Conservation (phyloP, 2,329 filamentous ascomycete genomes). For the Diaporthe eres region DNA sequence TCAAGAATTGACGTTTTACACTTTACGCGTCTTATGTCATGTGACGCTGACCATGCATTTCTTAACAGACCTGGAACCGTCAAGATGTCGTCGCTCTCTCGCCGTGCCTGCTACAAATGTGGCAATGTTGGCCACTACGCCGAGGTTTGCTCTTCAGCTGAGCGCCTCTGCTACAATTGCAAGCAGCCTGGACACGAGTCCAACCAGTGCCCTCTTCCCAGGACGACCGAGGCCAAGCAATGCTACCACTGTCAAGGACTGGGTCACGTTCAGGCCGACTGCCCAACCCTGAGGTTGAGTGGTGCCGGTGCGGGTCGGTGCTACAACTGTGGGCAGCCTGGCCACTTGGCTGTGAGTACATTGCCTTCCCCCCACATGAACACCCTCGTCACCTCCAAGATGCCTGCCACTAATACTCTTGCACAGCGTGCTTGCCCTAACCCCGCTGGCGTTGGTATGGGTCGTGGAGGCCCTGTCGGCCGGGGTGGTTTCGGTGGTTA, state of each 20-base stretch:
- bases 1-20: constrained; percentile 38
- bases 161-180: constrained; percentile 99
- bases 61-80: constrained; percentile 47
- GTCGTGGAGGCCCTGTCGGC: constrained; percentile 76
- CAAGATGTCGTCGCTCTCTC: constrained; percentile 83
- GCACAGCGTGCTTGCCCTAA: constrained; percentile 84
- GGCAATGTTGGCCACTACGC: constrained; percentile 85
- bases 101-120: constrained; percentile 87
- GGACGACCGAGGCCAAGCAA: constrained; percentile 98
- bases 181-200: constrained; percentile 98
- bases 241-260: constrained; percentile 99
- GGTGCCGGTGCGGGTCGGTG: constrained; percentile 87
- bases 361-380: not conserved
- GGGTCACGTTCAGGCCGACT: constrained; percentile 98
- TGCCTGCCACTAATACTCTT: not conserved
- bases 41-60: constrained; percentile 53
- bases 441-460: constrained; percentile 73
- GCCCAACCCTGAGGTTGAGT: constrained; percentile 93
- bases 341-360: constrained; percentile 85
- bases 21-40: constrained; percentile 50
- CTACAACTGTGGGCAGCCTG: constrained; percentile 95
- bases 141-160: constrained; percentile 97
- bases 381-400: not conserved
- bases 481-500: constrained; percentile 79
- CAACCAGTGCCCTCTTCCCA: constrained; percentile 95